Conservation (phyloP, 306 rosid genomes). For the Erythrophleum fordii region DNA sequence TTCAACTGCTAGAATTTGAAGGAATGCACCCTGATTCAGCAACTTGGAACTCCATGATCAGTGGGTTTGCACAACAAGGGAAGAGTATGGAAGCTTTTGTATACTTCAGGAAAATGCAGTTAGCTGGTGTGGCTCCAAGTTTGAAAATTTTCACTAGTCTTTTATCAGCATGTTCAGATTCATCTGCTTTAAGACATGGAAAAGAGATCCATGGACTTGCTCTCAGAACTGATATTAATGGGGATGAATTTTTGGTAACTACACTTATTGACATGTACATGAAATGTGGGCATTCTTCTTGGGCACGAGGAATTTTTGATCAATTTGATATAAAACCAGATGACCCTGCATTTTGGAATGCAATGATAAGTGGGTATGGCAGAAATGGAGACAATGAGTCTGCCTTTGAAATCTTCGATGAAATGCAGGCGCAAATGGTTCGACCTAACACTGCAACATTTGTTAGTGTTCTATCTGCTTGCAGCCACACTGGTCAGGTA, state of each 20-base stretch:
- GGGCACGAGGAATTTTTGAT: slow-evolving; percentile 57
- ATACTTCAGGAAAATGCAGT: slow-evolving; percentile 67
- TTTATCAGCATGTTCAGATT: slow-evolving; percentile 64
- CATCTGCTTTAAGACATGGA: slow-evolving; percentile 55
- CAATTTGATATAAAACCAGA: slow-evolving; percentile 58
- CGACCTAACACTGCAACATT: slow-evolving; percentile 72
- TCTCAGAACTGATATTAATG: slow-evolving; percentile 44
- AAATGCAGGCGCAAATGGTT: slow-evolving; percentile 56
- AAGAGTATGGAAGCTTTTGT: slow-evolving; percentile 53
- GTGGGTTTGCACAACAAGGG: slow-evolving; percentile 65
- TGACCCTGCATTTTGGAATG: slow-evolving; percentile 83
- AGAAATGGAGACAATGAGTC: slow-evolving; percentile 66
- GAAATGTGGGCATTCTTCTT: slow-evolving; percentile 68
- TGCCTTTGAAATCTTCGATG: slow-evolving; percentile 57
- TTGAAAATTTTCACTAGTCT: slow-evolving; percentile 65
- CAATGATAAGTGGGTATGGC: slow-evolving; percentile 73
- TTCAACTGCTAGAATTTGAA: slow-evolving; percentile 49
- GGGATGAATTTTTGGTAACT: slow-evolving; percentile 65
- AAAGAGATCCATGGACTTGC: slow-evolving; percentile 67
- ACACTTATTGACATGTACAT: slow-evolving; percentile 70
- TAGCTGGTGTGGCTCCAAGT: slow-evolving; percentile 51
- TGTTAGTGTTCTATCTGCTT: slow-evolving; percentile 64
- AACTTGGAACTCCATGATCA: slow-evolving; percentile 77
- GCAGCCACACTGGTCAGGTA: slow-evolving; percentile 75
- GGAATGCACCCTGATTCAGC: slow-evolving; percentile 71